Evolutionary conservation across 345 rosid species (phyloP), one percentile per base, ranked within the genome.

Genomic region (Boechera stricta): DNA sequence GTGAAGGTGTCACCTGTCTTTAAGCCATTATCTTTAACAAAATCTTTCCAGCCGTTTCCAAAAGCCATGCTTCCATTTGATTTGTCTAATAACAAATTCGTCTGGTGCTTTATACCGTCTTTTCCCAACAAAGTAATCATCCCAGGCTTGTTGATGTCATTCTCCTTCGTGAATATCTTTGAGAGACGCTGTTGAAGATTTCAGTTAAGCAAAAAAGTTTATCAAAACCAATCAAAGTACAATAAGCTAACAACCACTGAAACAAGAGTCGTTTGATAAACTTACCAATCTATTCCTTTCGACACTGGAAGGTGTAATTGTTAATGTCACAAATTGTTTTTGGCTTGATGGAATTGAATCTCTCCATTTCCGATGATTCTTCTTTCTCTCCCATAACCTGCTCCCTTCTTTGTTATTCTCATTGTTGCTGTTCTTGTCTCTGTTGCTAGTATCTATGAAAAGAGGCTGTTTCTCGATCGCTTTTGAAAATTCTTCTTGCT

Each of bases 11-110:
- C 60, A 11, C 67, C 58, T 2, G 61, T 3, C 63, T 62, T 63
- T 48, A 73, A 52, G 42, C 58, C 75, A 44, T 71, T 59, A 44
- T 16, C 66, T 71, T 45, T 11, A 32, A 38, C 75, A 52, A 63
- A 62, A 38, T 16, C 32, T 73, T 6, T 63, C 62, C 69, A 73
- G 7, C 77, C 77, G 0, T 4, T n/a, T 61, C 60, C 60, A 59
- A 72, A 61, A 10, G 7, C n/a, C 76, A 72, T 26, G 5, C 4
- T 8, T 41, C 59, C 33, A 3, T 10, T 21, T 6, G 9, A n/a
- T 15, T 11, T 33, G 33, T 59, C 57, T 5, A 13, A 6, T 32
- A 7, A 2, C 44, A 69, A 45, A 12, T 1, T 36, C 13, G 51
- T 38, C 10, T 2, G 38, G 26, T 15, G 2, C 62, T 38, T 68